Conservation (phyloP, 495 filamentous ascomycete species). For the Podospora australis region DNA sequence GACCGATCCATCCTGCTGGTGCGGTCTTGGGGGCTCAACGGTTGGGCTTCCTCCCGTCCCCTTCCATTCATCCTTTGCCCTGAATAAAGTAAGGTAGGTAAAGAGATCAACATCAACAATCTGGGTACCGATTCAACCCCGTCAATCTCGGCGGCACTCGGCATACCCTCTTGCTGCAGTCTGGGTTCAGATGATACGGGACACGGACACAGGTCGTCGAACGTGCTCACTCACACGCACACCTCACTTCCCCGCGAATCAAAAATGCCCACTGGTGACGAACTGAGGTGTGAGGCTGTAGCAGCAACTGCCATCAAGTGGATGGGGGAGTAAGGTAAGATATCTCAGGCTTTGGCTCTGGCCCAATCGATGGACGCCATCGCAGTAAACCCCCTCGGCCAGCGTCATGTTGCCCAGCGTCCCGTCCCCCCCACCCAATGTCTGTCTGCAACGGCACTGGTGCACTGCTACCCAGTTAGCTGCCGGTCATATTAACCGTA, state of each 20-base stretch:
- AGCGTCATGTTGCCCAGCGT: slow-evolving; percentile 1
- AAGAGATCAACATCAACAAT: background rate
- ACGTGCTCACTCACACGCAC: too few relatives aligned
- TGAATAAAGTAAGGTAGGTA: background rate
- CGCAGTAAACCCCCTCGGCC: background rate
- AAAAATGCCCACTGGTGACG: too few relatives aligned
- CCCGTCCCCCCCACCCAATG: slow-evolving; percentile 5
- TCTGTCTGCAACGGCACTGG: slow-evolving; percentile 18
- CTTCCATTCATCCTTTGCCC: background rate
- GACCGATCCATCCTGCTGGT: background rate
- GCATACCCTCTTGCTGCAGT: background rate
- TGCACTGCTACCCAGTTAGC: slow-evolving; percentile 11
- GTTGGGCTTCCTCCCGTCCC: too few relatives aligned
- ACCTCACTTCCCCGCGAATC: background rate
- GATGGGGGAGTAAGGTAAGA: too few relatives aligned
- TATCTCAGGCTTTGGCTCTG: too few relatives aligned
- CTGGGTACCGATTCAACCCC: background rate
- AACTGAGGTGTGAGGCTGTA: too few relatives aligned
- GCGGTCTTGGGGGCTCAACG: too few relatives aligned
- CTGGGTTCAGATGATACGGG: background rate
- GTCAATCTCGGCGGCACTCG: background rate
- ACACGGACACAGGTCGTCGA: background rate
- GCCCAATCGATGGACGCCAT: background rate
- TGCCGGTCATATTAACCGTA: slow-evolving; percentile 23
- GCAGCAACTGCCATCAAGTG: too few relatives aligned